A percentile compares a stretch with the other conserved stretches of the same genome.
Conservation (phyloP, 129 eudicot species). For the Gnaphalium uliginosum region DNA sequence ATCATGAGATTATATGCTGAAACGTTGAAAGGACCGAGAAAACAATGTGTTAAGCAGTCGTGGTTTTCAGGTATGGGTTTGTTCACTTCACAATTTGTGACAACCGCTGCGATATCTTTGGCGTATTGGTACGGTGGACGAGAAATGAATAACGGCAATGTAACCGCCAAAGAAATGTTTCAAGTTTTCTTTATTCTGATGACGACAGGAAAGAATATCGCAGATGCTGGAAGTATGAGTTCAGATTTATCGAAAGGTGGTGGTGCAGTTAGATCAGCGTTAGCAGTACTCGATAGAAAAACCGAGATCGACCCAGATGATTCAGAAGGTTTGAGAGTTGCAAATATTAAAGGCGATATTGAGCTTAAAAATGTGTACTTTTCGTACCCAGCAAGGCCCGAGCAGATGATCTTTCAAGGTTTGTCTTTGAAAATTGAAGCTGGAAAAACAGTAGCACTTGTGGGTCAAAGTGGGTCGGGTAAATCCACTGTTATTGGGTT, state of each 20-base stretch:
- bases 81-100: conserved; percentile 60
- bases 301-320: conserved; percentile 62
- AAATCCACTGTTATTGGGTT: conserved; percentile 73
- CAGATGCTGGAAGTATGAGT: conserved; percentile 89
- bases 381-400: conserved; percentile 70
- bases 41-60: conserved; percentile 59
- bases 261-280: conserved; percentile 58
- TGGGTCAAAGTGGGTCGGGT: conserved; percentile 87
- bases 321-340: conserved; percentile 36
- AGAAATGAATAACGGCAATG: conserved; percentile 53
- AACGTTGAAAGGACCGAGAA: conserved; percentile 51
- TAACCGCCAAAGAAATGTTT: conserved; percentile 57
- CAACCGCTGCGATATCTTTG: conserved; percentile 58
- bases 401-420: conserved; percentile 67
- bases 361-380: conserved; percentile 57
- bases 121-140: conserved; percentile 85
- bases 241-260: conserved; percentile 75
- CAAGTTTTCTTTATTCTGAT: conserved; percentile 77
- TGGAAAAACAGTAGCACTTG: conserved; percentile 72
- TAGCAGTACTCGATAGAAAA: conserved; percentile 55
- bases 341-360: conserved; percentile 45
- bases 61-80: conserved; percentile 71
- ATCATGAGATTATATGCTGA: conserved; percentile 50
- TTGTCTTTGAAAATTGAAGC: conserved; percentile 64
- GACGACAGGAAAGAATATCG: conserved; percentile 82